Evolutionary conservation across 75 land plant species (phyloP).

Genomic region (Ceratopteris richardii): DNA sequence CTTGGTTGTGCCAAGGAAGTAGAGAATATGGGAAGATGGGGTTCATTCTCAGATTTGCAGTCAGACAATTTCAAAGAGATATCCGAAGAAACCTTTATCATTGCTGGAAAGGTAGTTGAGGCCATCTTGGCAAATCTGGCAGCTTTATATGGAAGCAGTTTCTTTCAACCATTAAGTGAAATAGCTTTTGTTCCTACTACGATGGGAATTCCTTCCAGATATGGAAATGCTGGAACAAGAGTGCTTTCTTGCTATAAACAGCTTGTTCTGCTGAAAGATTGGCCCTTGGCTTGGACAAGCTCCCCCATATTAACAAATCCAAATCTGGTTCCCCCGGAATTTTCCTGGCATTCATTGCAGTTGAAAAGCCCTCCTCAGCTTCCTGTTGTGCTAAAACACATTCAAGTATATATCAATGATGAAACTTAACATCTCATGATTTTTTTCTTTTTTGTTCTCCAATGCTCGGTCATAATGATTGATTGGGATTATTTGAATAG

Average conservation of each 20-base stretch:
- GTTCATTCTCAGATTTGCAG: not conserved
- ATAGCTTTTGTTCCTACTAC: conserved; percentile 83
- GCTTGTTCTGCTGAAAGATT: conserved; percentile 70
- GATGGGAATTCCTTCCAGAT: conserved; percentile 62
- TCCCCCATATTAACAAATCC: conserved; percentile 54
- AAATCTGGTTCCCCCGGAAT: conserved; percentile 77
- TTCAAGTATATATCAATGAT: conserved; percentile 42
- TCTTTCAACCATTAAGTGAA: conserved; percentile 67
- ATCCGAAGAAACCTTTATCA: conserved; percentile 53
- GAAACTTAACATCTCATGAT: not conserved
- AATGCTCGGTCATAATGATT: too few species aligned
- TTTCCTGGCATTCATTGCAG: conserved; percentile 82
- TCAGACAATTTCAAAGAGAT: conserved; percentile 22
- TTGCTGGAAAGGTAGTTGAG: conserved; percentile 64
- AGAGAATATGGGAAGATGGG: conserved; percentile 52
- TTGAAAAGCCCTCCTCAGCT: conserved; percentile 80
- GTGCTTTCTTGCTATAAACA: conserved; percentile 79
- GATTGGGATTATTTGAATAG: conserved; percentile 22
- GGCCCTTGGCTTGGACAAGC: conserved; percentile 94
- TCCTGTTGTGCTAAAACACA: conserved; percentile 65
- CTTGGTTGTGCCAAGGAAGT: conserved; percentile 81
- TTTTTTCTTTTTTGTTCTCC: not conserved
- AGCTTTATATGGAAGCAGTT: conserved; percentile 57
- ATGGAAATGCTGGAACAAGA: conserved; percentile 60
- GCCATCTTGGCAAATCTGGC: conserved; percentile 62